Evolutionary conservation across 164 flowering plant species (phyloP), one percentile per base, ranked within the genome.

Genomic region (Buxus sempervirens): DNA sequence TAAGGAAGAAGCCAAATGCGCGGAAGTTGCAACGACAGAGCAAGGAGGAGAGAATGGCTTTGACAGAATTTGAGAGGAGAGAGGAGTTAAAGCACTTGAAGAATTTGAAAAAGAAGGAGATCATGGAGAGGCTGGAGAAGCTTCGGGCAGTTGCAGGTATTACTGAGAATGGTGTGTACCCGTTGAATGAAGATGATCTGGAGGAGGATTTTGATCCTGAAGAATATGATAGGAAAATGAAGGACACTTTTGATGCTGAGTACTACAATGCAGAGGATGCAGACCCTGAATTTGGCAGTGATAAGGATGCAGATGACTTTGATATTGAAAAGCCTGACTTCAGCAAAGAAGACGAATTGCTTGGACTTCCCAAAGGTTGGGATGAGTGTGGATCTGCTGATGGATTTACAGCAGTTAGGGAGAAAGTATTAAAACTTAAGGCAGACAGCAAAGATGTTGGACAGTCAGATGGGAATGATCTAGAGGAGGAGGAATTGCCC

Each of bases 21-120:
- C 79, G 97, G 77, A 85, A 86, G 69, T 66, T 53, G 66, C 94
- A 91, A 74, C 80, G 97, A 75, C 75, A 86, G 83, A 85, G 85
- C 61, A 90, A 88, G 78, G 84, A 84, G 71, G 94, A 90, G 77
- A 88, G 99, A 73, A 75, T 80, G 83, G 83, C 71, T 49, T 80
- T 80, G 61, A 91, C 89, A 1, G 85, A 84, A 80, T 55, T 70
- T 67, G 94, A 88, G 80, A 83, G 88, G 71, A 81, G 85, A 76
- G 97, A 95, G 82, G 97, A 95, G 75, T 64, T 95, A 82, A 95
- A 93, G 80, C 91, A 81, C 62, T 68, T 95, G 86, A 92, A 95
- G 85, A 92, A 90, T 64, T 75, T 95, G 82, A 95, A 92, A 82
- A 95, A 82, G 84, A 77, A 90, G 76, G 97, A 95, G 77, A 88